phyloP scores from a whole-genome alignment of 106 monocot species.

The Platanthera zijinensis region DNA sequence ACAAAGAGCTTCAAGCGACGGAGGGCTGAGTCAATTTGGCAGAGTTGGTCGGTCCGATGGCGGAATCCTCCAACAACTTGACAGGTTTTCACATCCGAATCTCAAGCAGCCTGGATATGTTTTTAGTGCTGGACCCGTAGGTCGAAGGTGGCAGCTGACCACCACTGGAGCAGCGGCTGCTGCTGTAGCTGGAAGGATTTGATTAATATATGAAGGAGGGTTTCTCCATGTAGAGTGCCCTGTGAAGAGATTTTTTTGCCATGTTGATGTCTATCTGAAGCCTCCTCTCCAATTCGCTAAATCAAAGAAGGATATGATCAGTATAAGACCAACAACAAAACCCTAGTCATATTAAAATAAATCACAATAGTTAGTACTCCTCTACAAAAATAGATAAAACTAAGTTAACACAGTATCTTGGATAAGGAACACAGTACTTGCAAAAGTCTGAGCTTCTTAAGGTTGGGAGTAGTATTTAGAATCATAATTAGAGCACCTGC shows the following conservation, averaged over 20 bases:
- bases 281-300: conserved; percentile 24
- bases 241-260: conserved; percentile 22
- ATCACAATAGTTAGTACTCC: too few relatives aligned
- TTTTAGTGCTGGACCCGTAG: conserved; percentile 24
- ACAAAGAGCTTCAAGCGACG: background rate
- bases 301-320: too few relatives aligned
- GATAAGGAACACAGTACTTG: too few relatives aligned
- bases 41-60: background rate
- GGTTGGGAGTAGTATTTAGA: too few relatives aligned
- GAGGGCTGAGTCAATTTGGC: background rate
- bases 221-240: conserved; percentile 11
- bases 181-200: background rate
- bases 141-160: background rate
- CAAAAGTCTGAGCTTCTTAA: too few relatives aligned
- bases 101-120: conserved; percentile 27
- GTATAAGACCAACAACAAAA: too few relatives aligned
- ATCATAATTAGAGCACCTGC: too few relatives aligned
- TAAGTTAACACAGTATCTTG: too few relatives aligned
- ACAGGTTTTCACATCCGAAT: conserved; percentile 9
- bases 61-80: background rate
- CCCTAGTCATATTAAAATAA: too few relatives aligned
- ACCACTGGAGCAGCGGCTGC: conserved; percentile 1
- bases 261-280: conserved; percentile 21
- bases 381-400: too few relatives aligned
- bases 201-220: background rate